Conservation (phyloP, 192 early-diverging fungal species). For the Mortierella hygrophila region DNA sequence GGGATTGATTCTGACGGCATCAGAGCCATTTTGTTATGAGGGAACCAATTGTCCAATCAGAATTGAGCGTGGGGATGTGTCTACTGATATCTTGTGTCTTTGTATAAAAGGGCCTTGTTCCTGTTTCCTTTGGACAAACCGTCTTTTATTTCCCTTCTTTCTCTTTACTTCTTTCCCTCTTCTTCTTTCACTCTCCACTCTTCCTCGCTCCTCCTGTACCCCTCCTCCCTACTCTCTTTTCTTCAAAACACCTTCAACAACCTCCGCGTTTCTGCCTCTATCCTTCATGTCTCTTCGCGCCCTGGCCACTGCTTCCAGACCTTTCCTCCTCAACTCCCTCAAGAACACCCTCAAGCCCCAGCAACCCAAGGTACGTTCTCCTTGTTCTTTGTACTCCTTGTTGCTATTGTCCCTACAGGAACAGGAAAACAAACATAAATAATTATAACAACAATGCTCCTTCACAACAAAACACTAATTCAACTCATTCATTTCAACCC, state of each 20-base stretch:
- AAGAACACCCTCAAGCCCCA: conserved; percentile 55
- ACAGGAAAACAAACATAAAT: not conserved
- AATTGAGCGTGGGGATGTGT: not conserved
- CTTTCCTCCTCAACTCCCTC: conserved; percentile 51
- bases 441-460: not conserved
- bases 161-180: conserved; percentile 5
- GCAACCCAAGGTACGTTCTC: conserved; percentile 46
- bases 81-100: no score
- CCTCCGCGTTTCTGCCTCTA: conserved; percentile 5
- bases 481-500: not conserved
- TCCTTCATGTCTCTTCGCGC: conserved; percentile 57
- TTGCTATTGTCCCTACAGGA: not conserved
- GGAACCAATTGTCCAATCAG: conserved; percentile 5
- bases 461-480: not conserved
- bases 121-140: not conserved
- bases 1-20: not conserved
- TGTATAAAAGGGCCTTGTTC: conserved; percentile 3
- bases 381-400: not conserved
- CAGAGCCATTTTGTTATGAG: no score
- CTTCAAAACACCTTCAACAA: not conserved
- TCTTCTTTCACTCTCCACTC: not conserved
- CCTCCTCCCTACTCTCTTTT: conserved; percentile 8
- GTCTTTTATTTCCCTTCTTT: not conserved
- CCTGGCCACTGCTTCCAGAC: conserved; percentile 53
- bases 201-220: not conserved